Evolutionary conservation across 176 grass and related monocot species (phyloP).

Genomic region (Zea mays): Zm-B73-REFERENCE-NAM-5.0 NC_050099.1:235457001-235457500

Average conservation of each 20-base stretch:
- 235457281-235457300: constrained; percentile 47
- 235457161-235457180: constrained; percentile 72
- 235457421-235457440: constrained; percentile 65
- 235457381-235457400: constrained; percentile 84
- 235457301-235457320: constrained; percentile 61
- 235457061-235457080: constrained; percentile 59
- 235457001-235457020: constrained; percentile 28
- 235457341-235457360: constrained; percentile 61
- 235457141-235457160: constrained; percentile 69
- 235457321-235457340: constrained; percentile 51
- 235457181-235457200: constrained; percentile 62
- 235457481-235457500: constrained; percentile 55
- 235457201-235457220: constrained; percentile 56
- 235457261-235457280: constrained; percentile 43
- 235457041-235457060: constrained; percentile 69
- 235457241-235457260: constrained; percentile 60
- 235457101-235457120: constrained; percentile 59
- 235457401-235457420: constrained; percentile 77
- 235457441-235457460: constrained; percentile 42
- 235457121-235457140: constrained; percentile 53
- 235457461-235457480: constrained; percentile 50
- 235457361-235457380: constrained; percentile 76
- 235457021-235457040: constrained; percentile 69
- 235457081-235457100: constrained; percentile 41
- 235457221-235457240: constrained; percentile 46